Base-by-base conservation (phyloP, 2,329 filamentous ascomycete species). In the Chrysoporthe puriensis region DNA sequence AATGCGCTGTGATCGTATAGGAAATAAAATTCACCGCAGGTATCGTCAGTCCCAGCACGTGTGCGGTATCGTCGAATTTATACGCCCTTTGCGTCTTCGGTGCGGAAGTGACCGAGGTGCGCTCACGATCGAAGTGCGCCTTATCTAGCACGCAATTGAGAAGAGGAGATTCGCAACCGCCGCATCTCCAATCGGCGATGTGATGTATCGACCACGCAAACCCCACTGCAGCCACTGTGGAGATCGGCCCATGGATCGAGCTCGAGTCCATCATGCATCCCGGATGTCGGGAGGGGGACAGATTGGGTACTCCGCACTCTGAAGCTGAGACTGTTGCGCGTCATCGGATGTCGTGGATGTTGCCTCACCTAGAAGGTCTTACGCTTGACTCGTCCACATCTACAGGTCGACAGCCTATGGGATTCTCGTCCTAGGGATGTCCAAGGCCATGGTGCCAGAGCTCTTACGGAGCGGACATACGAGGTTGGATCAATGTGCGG, bases 141-240 rank as follows among this genome's bases (percentile, higher is more conserved):
- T 11, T 26, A 3, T 32, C 21, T 21, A 68, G 52, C 67, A 68
- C 67, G 67, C 63, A 63, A 68, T 68, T 52, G 63, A 44, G 46
- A 54, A 52, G 59, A 48, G 43, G 6, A 56, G 44, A 68, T 66
- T 66, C 67, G 67, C 59, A 68, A 68, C 44, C 63, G 36, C 44
- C 18, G 11, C 9, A 34, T 62, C 54, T 52, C 60, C 46, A 62
- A 63, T 54, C 61, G 48, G 48, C 48, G 14, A 32, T 13, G 54
- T n/a, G 16, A 21, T 21, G 6, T 43, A 5, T 32, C 11, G 44
- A 18, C 9, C 48, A 26, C 7, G 42, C 13, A 16, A 50, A 66
- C 40, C 58, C 26, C 43, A 36, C 32, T 50, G 57, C 52, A 64
- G 63, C 52, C 13, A 56, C 34, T 9, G 26, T 59, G 48, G 52